These are phyloP conservation scores for Kwoniella pini DNA, from an alignment of 768 basidiomycete species.

Conservation along the genomic window DNA sequence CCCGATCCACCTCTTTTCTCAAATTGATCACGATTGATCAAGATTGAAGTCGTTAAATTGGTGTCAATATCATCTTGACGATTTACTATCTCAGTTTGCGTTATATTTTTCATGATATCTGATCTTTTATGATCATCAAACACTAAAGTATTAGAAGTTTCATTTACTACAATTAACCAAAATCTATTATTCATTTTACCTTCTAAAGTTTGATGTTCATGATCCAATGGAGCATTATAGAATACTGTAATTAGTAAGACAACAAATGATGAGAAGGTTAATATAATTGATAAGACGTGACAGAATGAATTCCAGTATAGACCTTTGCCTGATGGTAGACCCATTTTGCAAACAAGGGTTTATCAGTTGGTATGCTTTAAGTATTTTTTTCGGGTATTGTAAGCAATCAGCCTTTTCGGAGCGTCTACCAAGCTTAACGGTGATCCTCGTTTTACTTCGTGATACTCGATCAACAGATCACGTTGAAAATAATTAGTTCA, in stretches of 20 bases:
- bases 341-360: no score
- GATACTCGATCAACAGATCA: no score
- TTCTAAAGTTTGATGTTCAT: conserved; percentile 16
- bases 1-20: not conserved
- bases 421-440: no score
- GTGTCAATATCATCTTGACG: no score
- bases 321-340: conserved; percentile 5
- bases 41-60: no score
- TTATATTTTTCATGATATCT: no score
- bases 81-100: no score
- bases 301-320: conserved; percentile 13
- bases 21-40: not conserved
- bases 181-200: conserved; percentile 5
- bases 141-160: conserved; percentile 3
- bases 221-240: conserved; percentile 18
- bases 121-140: not conserved
- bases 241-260: conserved; percentile 6
- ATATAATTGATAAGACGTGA: conserved; percentile 7
- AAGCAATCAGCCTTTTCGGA: no score
- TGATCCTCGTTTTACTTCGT: no score
- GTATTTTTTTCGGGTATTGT: no score
- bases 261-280: conserved; percentile 8
- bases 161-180: conserved; percentile 17
- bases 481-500: no score
- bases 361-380: no score